Percentiles rank a stretch among this genome's conserved stretches.
phyloP scores from a whole-genome alignment of 768 basidiomycete genomes.

The Kwoniella sp. region DNA sequence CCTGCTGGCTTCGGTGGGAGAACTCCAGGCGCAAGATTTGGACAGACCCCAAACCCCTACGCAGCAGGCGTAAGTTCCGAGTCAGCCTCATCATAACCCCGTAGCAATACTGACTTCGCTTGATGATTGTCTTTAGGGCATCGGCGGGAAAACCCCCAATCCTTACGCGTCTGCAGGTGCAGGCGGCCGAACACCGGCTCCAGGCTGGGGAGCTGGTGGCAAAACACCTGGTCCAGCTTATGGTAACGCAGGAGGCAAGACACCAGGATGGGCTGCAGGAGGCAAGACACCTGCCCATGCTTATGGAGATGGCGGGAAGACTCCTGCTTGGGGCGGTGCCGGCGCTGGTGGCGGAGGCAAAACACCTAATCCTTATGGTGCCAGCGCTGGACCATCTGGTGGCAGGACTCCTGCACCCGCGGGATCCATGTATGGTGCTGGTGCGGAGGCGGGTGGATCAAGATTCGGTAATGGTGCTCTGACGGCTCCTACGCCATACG shows the following conservation, averaged over 20 bases:
- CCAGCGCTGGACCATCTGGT: constrained; percentile 26
- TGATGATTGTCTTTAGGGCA: not conserved
- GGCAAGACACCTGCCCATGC: constrained; percentile 61
- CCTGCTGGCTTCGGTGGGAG: constrained; percentile 44
- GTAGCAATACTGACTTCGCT: not conserved
- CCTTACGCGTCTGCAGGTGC: constrained; percentile 57
- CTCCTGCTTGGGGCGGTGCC: constrained; percentile 28
- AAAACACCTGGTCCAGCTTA: constrained; percentile 46
- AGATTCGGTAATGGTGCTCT: constrained; percentile 30
- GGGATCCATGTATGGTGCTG: constrained; percentile 22
- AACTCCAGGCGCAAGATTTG: constrained; percentile 60
- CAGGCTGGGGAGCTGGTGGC: constrained; percentile 37
- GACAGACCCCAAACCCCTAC: constrained; percentile 74
- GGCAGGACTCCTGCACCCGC: constrained; percentile 37
- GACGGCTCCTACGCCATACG: constrained; percentile 29
- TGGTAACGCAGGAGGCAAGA: constrained; percentile 40
- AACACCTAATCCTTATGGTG: constrained; percentile 29
- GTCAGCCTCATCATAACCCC: not conserved
- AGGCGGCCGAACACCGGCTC: constrained; percentile 37
- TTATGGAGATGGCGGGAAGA: constrained; percentile 35
- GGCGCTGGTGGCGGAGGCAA: constrained; percentile 25
- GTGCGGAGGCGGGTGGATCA: constrained; percentile 24
- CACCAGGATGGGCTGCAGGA: constrained; percentile 51
- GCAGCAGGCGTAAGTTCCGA: constrained; percentile 38
- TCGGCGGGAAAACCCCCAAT: constrained; percentile 61